Conservation (phyloP, 1,139 yeast genomes). For the Kazachstania sp. region DNA sequence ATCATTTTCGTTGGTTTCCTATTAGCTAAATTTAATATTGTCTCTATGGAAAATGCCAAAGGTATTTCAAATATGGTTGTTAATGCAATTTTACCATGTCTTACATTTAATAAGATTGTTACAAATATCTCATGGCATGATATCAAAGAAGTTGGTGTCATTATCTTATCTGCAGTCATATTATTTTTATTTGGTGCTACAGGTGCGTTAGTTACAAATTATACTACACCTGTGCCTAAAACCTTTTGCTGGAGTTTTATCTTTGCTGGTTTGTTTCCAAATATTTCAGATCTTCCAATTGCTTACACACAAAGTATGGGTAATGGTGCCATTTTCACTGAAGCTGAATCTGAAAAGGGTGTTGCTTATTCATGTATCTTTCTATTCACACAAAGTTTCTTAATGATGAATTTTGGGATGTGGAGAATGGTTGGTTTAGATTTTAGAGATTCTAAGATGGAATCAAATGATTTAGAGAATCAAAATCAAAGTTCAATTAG, state of each 20-base stretch:
- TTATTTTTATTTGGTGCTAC: constrained; percentile 44
- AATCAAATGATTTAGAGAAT: background rate
- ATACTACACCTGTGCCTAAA: constrained; percentile 47
- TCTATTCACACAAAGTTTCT: constrained; percentile 55
- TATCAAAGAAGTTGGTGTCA: constrained; percentile 66
- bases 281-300: constrained; percentile 78
- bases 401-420: constrained; percentile 69
- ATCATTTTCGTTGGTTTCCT: constrained; percentile 63
- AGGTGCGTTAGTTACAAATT: constrained; percentile 32
- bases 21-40: constrained; percentile 56
- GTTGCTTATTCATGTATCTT: constrained; percentile 79
- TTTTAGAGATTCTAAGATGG: constrained; percentile 35
- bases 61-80: constrained; percentile 68
- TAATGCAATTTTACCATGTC: constrained; percentile 66
- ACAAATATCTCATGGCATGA: constrained; percentile 60
- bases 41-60: constrained; percentile 71
- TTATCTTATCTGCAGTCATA: constrained; percentile 56
- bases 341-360: constrained; percentile 56
- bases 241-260: constrained; percentile 69
- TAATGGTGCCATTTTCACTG: constrained; percentile 50
- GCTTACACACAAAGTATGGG: constrained; percentile 80
- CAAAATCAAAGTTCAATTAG: background rate
- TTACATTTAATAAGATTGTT: constrained; percentile 71
- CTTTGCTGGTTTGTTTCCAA: constrained; percentile 75
- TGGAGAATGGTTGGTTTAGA: constrained; percentile 65